phyloP scores from a whole-genome alignment of 768 basidiomycete genomes.

The Sutorius australiensis region DNA sequence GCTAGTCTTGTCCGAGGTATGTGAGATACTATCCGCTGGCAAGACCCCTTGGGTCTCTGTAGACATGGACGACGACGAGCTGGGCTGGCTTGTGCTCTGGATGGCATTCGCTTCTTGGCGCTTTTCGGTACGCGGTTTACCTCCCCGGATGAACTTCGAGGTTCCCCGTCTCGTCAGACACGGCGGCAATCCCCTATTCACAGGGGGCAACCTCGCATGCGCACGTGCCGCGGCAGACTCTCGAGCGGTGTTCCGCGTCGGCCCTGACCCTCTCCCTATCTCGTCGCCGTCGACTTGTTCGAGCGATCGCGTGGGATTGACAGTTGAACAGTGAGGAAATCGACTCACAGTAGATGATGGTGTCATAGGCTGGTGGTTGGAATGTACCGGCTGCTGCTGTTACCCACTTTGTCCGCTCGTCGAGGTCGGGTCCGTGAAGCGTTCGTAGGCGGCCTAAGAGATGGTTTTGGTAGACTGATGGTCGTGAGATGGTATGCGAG shows the following conservation, averaged over 20 bases:
- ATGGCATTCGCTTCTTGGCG: not conserved
- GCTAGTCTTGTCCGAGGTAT: not conserved
- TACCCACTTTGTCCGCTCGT: slow-evolving; percentile 3
- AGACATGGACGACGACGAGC: not conserved
- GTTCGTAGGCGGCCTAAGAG: not conserved
- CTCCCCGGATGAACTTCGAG: no score
- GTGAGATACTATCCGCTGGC: not conserved
- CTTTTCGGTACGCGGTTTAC: not conserved
- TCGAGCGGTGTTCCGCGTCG: slow-evolving; percentile 2
- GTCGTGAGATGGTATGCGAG: not conserved
- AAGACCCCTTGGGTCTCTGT: not conserved
- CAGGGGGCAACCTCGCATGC: not conserved
- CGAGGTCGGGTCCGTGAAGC: not conserved
- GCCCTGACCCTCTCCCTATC: slow-evolving; percentile 9
- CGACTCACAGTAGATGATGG: slow-evolving; percentile 7
- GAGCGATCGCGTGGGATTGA: not conserved
- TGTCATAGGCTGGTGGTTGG: slow-evolving; percentile 5
- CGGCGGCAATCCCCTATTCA: no score
- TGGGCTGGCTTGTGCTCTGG: not conserved
- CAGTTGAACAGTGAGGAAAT: not conserved
- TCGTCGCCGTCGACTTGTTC: slow-evolving; percentile 10
- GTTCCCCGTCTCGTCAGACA: no score
- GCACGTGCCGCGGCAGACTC: slow-evolving; percentile 16
- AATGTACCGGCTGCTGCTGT: slow-evolving; percentile 1
- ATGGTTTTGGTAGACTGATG: slow-evolving; percentile 3